Conservation (phyloP, 1,284 basidiomycete genomes). For the Lignosus rhinocerotis region DNA sequence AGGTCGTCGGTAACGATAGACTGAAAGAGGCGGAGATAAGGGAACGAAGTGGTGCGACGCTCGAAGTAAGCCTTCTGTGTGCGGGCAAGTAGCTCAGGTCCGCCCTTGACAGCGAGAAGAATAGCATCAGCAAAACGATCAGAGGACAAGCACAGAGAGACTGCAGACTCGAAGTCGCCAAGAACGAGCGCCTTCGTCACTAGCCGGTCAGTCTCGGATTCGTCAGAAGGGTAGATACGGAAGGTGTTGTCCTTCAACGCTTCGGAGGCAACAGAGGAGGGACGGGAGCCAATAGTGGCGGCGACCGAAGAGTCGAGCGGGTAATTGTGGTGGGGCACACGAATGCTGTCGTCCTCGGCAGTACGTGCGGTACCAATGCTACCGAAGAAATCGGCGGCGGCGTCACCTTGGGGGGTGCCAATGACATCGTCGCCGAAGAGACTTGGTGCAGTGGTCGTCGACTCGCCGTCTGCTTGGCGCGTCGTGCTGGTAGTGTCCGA, state of each 20-base stretch:
- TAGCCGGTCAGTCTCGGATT: conserved; percentile 86
- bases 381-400: conserved; percentile 89
- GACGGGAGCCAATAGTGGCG: conserved; percentile 85
- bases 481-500: conserved; percentile 67
- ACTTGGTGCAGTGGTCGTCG: conserved; percentile 79
- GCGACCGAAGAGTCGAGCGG: conserved; percentile 85
- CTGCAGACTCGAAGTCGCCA: conserved; percentile 93
- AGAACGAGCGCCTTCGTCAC: conserved; percentile 93
- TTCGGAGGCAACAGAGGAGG: conserved; percentile 84
- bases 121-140: conserved; percentile 95
- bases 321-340: conserved; percentile 79
- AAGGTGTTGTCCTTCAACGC: conserved; percentile 78
- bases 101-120: conserved; percentile 89
- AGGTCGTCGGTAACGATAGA: conserved; percentile 94
- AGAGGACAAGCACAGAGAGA: conserved; percentile 87
- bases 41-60: conserved; percentile 71
- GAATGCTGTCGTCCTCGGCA: conserved; percentile 59
- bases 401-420: conserved; percentile 61
- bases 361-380: conserved; percentile 64
- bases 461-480: conserved; percentile 69
- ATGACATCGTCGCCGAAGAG: conserved; percentile 83
- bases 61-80: conserved; percentile 97
- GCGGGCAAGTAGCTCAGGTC: conserved; percentile 83
- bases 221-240: conserved; percentile 88
- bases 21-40: conserved; percentile 94